Base-by-base conservation (phyloP, 2,329 filamentous ascomycete species). In the Xylaria sp. region DNA sequence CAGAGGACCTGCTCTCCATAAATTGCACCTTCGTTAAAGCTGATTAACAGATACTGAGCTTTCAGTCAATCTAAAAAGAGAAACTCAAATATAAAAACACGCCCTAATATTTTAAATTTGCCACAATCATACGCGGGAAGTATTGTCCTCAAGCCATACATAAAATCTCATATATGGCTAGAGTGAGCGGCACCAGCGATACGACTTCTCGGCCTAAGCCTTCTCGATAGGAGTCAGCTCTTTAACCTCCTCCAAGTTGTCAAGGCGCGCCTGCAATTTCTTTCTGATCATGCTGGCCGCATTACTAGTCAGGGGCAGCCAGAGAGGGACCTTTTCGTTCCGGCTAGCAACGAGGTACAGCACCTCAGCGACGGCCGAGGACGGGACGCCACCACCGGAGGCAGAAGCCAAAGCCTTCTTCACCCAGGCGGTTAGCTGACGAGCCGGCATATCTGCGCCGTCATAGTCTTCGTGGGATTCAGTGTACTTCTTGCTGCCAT, bases 171-270 rank as follows among this genome's bases (percentile, higher is more conserved):
- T 8, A 23, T 6, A 9, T 11, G 17, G 19, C 19, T 43, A 12
- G 17, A 15, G n/a, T 11, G 7, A 31, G 28, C 28, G 9, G 9
- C 9, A 31, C 4, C n/a, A 31, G 4, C 28, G 23, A 23, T 19
- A n/a, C 31, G 7, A 4, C 19, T 8, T 17, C 17, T 25, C 25
- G 11, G 9, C 38, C 28, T 49, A 54, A 31, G 50, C 57, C 51
- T 60, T 64, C 9, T 64, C 57, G 6, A 66, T 61, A 11, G 49
- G 37, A 9, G 38, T 59, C n/a, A 61, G 19, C n/a, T 56, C 57
- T 33, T 66, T 59, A 3, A 63, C 52, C 3, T 28, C 50, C 57
- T 66, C 64, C 37, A 66, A 45, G 17, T 66, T 63, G 19, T 58
- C 50, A 6, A 66, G 57, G 49, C 57, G 57, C 25, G 57, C 64